phyloP scores from a whole-genome alignment of 805 yeast genomes.

The Myxozyma udenii region DNA sequence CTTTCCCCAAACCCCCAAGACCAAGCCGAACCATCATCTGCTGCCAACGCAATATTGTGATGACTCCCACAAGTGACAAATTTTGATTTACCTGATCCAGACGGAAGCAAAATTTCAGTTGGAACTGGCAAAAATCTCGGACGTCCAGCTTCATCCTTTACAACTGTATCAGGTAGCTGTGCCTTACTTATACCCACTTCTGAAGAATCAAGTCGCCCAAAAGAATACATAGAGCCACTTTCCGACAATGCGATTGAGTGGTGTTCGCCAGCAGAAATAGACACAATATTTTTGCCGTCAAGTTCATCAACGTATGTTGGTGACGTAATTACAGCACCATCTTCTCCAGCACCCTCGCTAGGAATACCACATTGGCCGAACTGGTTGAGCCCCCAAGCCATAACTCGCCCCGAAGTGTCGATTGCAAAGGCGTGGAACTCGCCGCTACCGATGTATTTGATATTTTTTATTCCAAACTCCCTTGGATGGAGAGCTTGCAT shows the following conservation, averaged over 20 bases:
- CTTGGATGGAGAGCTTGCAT: constrained; percentile 73
- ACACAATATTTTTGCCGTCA: constrained; percentile 53
- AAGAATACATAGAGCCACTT: constrained; percentile 71
- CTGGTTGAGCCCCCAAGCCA: constrained; percentile 94
- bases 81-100: constrained; percentile 27
- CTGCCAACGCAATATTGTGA: constrained; percentile 80
- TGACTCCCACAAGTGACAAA: constrained; percentile 83
- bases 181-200: constrained; percentile 77
- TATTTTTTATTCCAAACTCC: constrained; percentile 74
- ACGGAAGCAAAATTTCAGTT: constrained; percentile 51
- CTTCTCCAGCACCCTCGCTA: constrained; percentile 58
- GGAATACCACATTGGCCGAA: constrained; percentile 92
- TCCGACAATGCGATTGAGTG: constrained; percentile 75
- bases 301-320: constrained; percentile 75
- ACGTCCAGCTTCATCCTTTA: constrained; percentile 72
- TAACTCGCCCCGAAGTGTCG: constrained; percentile 63
- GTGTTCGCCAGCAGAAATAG: constrained; percentile 90
- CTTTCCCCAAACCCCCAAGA: constrained; percentile 99
- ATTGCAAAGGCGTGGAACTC: constrained; percentile 96
- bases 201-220: constrained; percentile 92
- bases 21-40: constrained; percentile 73
- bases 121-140: constrained; percentile 81
- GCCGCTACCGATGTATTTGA: constrained; percentile 82
- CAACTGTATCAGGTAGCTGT: constrained; percentile 67
- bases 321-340: constrained; percentile 72